Conservation (phyloP, 2,329 filamentous ascomycete species). For the Stachybotrys chartarum region DNA sequence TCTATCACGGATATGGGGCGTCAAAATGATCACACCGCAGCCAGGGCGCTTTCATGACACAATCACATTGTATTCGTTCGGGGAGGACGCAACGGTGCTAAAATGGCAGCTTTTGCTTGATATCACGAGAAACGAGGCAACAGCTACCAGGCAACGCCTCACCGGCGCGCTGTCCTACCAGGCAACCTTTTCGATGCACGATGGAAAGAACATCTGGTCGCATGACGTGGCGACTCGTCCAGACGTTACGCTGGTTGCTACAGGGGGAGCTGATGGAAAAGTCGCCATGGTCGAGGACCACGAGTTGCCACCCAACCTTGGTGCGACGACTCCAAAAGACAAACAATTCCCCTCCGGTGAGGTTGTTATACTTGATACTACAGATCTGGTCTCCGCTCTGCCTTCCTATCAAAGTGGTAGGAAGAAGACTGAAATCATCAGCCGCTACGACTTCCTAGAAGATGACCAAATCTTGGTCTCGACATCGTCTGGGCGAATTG, state of each 20-base stretch:
- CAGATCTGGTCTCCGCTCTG: constrained; percentile 20
- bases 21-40: constrained; percentile 52
- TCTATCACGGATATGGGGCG: constrained; percentile 80
- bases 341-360: constrained; percentile 1
- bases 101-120: constrained; percentile 56
- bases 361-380: constrained; percentile 19
- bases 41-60: constrained; percentile 9
- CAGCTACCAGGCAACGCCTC: background rate
- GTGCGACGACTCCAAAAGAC: background rate
- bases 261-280: constrained; percentile 80
- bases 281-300: constrained; percentile 40
- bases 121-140: background rate
- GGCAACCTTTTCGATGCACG: constrained; percentile 57
- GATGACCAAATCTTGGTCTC: constrained; percentile 45
- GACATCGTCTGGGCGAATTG: constrained; percentile 53
- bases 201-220: constrained; percentile 90
- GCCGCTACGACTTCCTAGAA: constrained; percentile 57
- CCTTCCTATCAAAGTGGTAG: constrained; percentile 5
- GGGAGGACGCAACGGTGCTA: constrained; percentile 75
- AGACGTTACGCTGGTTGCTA: constrained; percentile 44
- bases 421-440: constrained; percentile 37
- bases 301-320: background rate
- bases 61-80: constrained; percentile 64
- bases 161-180: constrained; percentile 38
- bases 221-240: constrained; percentile 35